phyloP scores from a whole-genome alignment of 2,329 filamentous ascomycete genomes.

The Alternaria burnsii region DNA sequence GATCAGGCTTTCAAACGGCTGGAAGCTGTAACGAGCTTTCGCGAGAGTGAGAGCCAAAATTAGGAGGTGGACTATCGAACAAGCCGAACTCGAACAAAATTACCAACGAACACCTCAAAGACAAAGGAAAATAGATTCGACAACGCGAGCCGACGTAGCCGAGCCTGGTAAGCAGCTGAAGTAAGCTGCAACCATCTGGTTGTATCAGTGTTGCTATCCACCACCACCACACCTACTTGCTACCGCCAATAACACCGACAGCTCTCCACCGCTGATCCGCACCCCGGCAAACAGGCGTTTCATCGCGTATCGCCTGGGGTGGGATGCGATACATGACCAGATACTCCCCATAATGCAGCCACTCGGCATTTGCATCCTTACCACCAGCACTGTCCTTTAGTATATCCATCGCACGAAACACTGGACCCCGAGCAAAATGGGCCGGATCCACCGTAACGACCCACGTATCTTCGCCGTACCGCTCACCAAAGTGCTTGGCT shows the following conservation, averaged over 20 bases:
- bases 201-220: neutral
- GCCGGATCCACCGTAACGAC: constrained; percentile 44
- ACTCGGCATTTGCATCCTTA: constrained; percentile 17
- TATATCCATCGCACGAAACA: constrained; percentile 45
- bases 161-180: no score
- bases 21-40: neutral
- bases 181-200: neutral
- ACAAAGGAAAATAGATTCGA: neutral
- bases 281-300: constrained; percentile 36
- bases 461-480: constrained; percentile 33
- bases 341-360: constrained; percentile 48
- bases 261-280: constrained; percentile 28
- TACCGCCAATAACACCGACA: constrained; percentile 31
- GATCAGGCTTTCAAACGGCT: neutral
- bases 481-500: constrained; percentile 29
- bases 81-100: neutral
- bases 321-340: constrained; percentile 47
- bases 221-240: constrained; percentile 5
- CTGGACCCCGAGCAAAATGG: constrained; percentile 41
- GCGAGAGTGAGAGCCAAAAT: neutral
- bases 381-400: constrained; percentile 21
- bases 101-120: neutral
- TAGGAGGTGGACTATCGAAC: neutral
- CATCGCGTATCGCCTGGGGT: constrained; percentile 40
- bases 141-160: no score